Evolutionary conservation across 208 protist species (phyloP), one percentile per base, ranked within the genome.

Genomic region (Angomonas deanei): DNA sequence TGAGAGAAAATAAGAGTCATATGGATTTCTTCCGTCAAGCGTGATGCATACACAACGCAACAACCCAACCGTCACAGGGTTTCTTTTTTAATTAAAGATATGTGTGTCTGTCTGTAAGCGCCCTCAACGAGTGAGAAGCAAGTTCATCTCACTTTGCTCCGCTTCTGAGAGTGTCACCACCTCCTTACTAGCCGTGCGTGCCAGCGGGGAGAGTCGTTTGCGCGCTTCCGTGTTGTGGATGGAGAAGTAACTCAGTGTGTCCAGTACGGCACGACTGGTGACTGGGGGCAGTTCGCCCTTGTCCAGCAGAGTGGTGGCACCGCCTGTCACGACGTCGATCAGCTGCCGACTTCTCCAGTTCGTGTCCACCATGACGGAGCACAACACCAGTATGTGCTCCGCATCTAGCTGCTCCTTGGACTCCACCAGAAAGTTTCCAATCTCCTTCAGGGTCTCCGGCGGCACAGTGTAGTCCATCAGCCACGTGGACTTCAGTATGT

Each of bases 131-230:
- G 59, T 54, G 19, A 93, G 39, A 36, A 88, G 28, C 8, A 77
- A 33, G 32, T 85, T 74, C 21, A 88, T 49, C 56, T 88, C 72
- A 50, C 81, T 70, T 27, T 80, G 60, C 48, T 92, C 82, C 34
- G 86, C 81, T 4, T 82, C 80, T 13, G 83, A 87, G 17, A 94
- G 80, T 38, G 65, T 56, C 19, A 78, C 48, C 19, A 24, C 60
- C 30, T 95, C 85, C 49, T 88, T 91, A 62, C 84, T 92, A 15
- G 86, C 81, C 33, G 67, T 83, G 36, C 84, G 82, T 21, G 79
- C 85, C 10, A 86, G 49, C 21, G 56, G n/a, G n/a, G 85, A 83
- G 23, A 92, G 76, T 10, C 78, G 60, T 24, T 65, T 57, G 13
- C 89, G 75, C 19, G 83, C 84, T 11, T 36, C 53, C 4, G 62